Evolutionary conservation across 345 rosid species (phyloP).

Genomic region (Salix brachista): DNA sequence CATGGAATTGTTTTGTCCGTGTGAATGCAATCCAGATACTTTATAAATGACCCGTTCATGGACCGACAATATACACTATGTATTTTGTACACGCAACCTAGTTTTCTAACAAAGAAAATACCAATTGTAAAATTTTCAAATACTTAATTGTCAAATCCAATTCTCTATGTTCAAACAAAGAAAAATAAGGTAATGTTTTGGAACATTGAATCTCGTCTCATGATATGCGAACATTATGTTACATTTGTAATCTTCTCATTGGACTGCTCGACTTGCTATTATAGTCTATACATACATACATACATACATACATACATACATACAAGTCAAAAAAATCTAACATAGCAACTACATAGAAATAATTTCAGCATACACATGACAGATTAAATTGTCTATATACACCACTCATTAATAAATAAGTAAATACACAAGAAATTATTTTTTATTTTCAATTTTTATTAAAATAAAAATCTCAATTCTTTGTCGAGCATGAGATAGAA

Average conservation of each 20-base stretch:
- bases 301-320: not conserved
- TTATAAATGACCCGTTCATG: too few species aligned
- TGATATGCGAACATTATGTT: not conserved
- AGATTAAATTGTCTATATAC: not conserved
- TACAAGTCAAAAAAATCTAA: not conserved
- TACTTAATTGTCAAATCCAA: not conserved
- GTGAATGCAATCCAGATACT: too few species aligned
- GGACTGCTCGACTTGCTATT: not conserved
- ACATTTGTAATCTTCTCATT: not conserved
- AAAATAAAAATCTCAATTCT: too few species aligned
- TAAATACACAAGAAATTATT: too few species aligned
- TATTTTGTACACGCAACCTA: too few species aligned
- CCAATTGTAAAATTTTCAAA: not conserved
- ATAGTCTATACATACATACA: not conserved
- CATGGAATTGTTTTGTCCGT: too few species aligned
- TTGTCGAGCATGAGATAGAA: too few species aligned
- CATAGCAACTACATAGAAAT: not conserved
- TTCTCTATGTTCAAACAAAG: not conserved
- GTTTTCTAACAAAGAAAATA: not conserved
- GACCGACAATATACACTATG: too few species aligned
- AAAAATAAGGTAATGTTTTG: not conserved
- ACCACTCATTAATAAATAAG: not conserved
- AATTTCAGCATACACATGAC: not conserved
- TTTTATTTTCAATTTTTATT: too few species aligned
- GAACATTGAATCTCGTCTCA: not conserved